Percentiles rank a stretch among this genome's conserved stretches.
Evolutionary conservation across 495 filamentous ascomycete genomes (phyloP).

Genomic region (Tuber microsphaerosporum): DNA sequence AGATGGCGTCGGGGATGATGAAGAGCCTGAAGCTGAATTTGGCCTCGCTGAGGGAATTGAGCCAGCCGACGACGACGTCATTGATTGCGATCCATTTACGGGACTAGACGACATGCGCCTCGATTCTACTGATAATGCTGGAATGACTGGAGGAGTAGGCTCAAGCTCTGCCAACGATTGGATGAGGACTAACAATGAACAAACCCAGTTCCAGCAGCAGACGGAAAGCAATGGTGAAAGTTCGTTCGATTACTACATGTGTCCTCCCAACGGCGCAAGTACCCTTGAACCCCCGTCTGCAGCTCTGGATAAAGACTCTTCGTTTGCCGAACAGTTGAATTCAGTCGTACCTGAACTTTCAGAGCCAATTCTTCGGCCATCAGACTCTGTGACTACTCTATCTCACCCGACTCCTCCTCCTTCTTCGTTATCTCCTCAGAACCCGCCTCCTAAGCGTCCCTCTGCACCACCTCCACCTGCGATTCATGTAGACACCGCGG

Average conservation of each 20-base stretch:
- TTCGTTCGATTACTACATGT: conserved; percentile 2
- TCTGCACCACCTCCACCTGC: conserved; percentile 10
- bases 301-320: not conserved
- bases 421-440: conserved; percentile 17
- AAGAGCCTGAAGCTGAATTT: not conserved
- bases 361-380: conserved; percentile 3
- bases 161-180: not conserved
- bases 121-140: not conserved
- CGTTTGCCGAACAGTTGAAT: not conserved
- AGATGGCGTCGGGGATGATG: not conserved
- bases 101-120: not conserved
- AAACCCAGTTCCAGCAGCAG: not conserved
- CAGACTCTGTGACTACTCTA: not conserved
- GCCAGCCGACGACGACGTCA: not conserved
- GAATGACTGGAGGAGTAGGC: not conserved
- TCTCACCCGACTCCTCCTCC: conserved; percentile 5
- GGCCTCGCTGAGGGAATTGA: not conserved
- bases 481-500: not conserved
- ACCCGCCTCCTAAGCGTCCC: conserved; percentile 5
- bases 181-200: not conserved
- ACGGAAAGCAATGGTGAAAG: not conserved
- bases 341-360: not conserved
- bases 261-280: not conserved
- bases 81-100: conserved; percentile 2
- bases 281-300: conserved; percentile 1